Conservation (phyloP, 2,329 filamentous ascomycete species). For the Fusarium sp. region DNA sequence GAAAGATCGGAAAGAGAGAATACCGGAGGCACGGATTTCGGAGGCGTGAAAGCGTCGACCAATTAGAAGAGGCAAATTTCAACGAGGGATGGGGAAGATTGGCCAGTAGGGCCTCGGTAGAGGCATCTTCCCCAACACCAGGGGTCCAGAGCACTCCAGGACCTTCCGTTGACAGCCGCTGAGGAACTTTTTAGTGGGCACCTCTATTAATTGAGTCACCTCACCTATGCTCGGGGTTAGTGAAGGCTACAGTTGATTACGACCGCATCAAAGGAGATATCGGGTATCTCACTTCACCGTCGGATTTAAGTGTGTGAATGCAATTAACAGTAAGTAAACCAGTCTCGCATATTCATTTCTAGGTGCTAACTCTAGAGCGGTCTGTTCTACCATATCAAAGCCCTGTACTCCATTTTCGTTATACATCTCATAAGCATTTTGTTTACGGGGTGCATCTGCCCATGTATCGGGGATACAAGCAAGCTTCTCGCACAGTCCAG, state of each 20-base stretch:
- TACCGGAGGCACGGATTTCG: constrained; percentile 44
- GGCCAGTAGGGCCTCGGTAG: constrained; percentile 48
- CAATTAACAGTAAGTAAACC: constrained; percentile 22
- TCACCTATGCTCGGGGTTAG: not conserved
- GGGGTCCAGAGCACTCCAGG: constrained; percentile 35
- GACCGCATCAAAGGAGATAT: constrained; percentile 24
- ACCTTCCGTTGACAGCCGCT: constrained; percentile 42
- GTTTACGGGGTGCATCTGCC: constrained; percentile 80
- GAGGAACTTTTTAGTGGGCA: constrained; percentile 29
- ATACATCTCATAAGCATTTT: constrained; percentile 22
- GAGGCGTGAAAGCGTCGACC: constrained; percentile 37
- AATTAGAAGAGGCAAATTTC: constrained; percentile 50
- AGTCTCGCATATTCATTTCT: constrained; percentile 33
- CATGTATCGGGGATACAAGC: constrained; percentile 85
- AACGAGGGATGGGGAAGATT: constrained; percentile 29
- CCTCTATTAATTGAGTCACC: constrained; percentile 20
- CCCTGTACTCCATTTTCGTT: constrained; percentile 35
- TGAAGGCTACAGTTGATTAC: constrained; percentile 21
- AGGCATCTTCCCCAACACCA: constrained; percentile 26
- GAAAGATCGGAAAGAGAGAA: constrained; percentile 49
- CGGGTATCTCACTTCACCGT: constrained; percentile 15
- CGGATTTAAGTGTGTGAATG: not conserved
- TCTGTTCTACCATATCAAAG: constrained; percentile 30
- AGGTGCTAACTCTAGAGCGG: constrained; percentile 23
- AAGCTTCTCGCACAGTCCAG: constrained; percentile 74